Evolutionary conservation across 2,329 filamentous ascomycete species (phyloP), one percentile per base, ranked within the genome.

Genomic region (Colletotrichum siamense): DNA sequence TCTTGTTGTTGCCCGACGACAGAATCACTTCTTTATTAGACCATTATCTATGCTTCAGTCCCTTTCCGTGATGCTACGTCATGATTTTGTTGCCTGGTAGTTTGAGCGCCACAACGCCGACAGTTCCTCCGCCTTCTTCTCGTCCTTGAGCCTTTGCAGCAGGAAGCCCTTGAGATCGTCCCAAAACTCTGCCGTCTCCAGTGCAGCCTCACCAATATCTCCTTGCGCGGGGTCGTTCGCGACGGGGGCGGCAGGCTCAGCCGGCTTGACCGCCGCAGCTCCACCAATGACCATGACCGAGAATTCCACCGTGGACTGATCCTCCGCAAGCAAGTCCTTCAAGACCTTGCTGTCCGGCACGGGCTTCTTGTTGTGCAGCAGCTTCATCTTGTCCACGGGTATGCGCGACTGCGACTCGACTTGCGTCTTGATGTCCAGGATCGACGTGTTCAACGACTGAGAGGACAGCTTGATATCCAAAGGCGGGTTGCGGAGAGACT

Each of bases 281-380:
- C 95, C 96, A 5, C 94, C 95, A 82, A 98, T 92, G 24, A 98
- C 90, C 96, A 99, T 99, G 71, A 98, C 91, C 2, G 92, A 92
- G 78, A 99, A 93, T 83, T 98, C 96, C 0, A 96, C 88, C 2
- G 80, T 84, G 79, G 79, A 88, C 32, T 86, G 88, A 61, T 91
- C 91, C 5, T 90, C 88, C 0, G 88, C 89, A 2, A 96, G 79
- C 1, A 98, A 82, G 74, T 98, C 96, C 73, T 91, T 91, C 8
- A 98, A 85, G 1, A 94, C 92, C 87, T 96, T 97, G 79, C 89
- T 92, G 81, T 98, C 95, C 0, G 90, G 83, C 0, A 95, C 91
- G 0, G 96, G 96, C 85, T 98, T 98, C 88, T 97, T 98, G 84
- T 95, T 95, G 82, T 94, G 91, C 77, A 99, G 87, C 12, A 99